Base-by-base conservation (phyloP, 1,284 basidiomycete species). In the Trametes pubescens region DNA sequence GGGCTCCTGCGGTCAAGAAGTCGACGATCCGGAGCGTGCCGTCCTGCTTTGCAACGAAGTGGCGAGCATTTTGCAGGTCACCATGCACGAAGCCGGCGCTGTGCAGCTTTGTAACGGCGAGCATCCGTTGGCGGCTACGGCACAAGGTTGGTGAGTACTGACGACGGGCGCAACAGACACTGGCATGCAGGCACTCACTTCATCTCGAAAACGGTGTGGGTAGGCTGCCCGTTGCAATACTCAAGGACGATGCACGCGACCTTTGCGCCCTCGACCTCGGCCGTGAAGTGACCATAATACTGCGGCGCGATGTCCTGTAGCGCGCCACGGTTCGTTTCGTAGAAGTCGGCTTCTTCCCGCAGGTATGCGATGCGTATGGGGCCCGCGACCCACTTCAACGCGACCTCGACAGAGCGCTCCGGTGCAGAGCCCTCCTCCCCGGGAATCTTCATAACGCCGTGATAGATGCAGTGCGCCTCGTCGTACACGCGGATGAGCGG, bases 21-120 rank as follows among this genome's bases (percentile, higher is more conserved):
- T 65, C 66, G 56, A 69, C 60, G 24, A 71, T 67, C 14, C 66
- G 61, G 18, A 71, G 59, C 29, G 57, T 62, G 38, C 66, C 64
- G 52, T 68, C 66, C 6, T 35, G 38, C 35, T 57, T 57, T 2
- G 48, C 37, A 44, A 69, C 51, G 59, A 62, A 71, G 46, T 71
- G 66, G 14, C 43, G 38, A 3, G 57, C 48, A 29, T 65, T 64
- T 9, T 66, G 52, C 4, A 67, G 24, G 16, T 43, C 43, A 1
- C 65, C 60, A 29, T 69, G 68, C 11, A 57, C 48, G 4, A 71
- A 51, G 1, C 64, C 62, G 21, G 57, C 65, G 5, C 52, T 38
- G 51, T 71, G 68, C 24, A 71, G 43, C 18, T 53, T 46, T 3
- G 61, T 40, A 7, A 55, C 60, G 4, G 62, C 62, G 2, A 67